A percentile compares a stretch with the other conserved stretches of the same genome.
Evolutionary conservation across 345 rosid species (phyloP).

Genomic region (Populus nigra): DNA sequence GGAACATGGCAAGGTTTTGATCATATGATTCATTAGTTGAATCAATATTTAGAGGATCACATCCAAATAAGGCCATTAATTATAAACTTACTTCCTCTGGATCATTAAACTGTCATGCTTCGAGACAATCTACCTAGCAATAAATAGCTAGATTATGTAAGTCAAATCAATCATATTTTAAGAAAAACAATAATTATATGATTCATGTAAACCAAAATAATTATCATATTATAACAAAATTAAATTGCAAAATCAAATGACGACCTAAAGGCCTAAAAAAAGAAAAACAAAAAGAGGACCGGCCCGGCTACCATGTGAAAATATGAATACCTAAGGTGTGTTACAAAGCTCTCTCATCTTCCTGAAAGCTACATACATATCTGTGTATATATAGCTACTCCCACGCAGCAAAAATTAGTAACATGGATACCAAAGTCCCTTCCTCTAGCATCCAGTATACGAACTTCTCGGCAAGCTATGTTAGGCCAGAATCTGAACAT

Average conservation of each 20-base stretch:
- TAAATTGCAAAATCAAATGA: background rate
- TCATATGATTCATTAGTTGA: too few relatives aligned
- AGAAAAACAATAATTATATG: background rate
- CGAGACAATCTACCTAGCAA: too few relatives aligned
- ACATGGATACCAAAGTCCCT: slow-evolving; percentile 55
- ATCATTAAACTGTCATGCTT: too few relatives aligned
- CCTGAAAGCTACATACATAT: background rate
- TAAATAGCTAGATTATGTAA: background rate
- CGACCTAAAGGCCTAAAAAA: background rate
- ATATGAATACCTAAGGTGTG: background rate
- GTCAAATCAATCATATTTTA: background rate
- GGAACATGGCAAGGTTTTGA: too few relatives aligned
- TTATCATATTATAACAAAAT: background rate
- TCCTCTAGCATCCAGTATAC: slow-evolving; percentile 52
- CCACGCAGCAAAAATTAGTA: background rate
- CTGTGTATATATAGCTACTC: background rate
- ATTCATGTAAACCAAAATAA: background rate
- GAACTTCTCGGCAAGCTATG: slow-evolving; percentile 57
- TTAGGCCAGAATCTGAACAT: slow-evolving; percentile 67
- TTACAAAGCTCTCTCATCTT: background rate
- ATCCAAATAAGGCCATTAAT: too few relatives aligned
- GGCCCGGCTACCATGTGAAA: background rate
- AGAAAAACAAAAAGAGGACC: background rate
- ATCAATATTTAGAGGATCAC: too few relatives aligned
- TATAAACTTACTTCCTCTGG: too few relatives aligned